phyloP scores from a whole-genome alignment of 352 stramenopile species.

The Blastocystis sp. region DNA sequence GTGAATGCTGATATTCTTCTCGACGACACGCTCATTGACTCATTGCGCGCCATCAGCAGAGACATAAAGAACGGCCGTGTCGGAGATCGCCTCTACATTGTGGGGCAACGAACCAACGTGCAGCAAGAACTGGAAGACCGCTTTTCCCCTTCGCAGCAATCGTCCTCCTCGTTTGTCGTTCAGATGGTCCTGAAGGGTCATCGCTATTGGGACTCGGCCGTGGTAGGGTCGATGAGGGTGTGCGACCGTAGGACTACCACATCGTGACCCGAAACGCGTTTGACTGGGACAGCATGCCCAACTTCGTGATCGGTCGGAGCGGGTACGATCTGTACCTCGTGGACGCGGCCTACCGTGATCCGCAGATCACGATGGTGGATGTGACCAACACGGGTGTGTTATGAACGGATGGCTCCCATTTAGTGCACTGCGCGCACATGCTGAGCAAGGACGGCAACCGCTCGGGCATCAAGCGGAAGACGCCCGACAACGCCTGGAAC shows the following conservation, averaged over 20 bases:
- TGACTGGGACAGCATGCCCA: constrained; percentile 28
- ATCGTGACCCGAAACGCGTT: constrained; percentile 40
- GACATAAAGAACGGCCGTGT: constrained; percentile 3
- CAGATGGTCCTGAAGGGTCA: constrained; percentile 63
- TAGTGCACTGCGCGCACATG: constrained; percentile 69
- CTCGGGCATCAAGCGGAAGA: constrained; percentile 58
- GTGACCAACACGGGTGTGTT: constrained; percentile 36
- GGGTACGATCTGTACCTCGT: constrained; percentile 65
- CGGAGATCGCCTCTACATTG: constrained; percentile 21
- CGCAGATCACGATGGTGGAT: constrained; percentile 46
- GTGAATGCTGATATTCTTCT: constrained; percentile 69
- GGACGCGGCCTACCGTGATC: constrained; percentile 26
- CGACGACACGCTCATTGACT: constrained; percentile 30
- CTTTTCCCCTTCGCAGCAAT: background rate
- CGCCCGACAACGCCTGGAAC: constrained; percentile 57
- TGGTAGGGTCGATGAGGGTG: background rate
- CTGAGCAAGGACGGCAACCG: constrained; percentile 60
- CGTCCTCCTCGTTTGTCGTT: constrained; percentile 33
- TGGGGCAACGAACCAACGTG: constrained; percentile 67
- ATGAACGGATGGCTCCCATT: background rate
- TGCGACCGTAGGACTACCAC: constrained; percentile 39
- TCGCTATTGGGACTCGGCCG: constrained; percentile 68
- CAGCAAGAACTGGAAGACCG: constrained; percentile 46
- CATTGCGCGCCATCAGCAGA: background rate
- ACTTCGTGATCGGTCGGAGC: constrained; percentile 65